Percentiles rank a stretch among this genome's conserved stretches.
Evolutionary conservation across 768 basidiomycete genomes (phyloP).

Genomic region (Russula earlei): DNA sequence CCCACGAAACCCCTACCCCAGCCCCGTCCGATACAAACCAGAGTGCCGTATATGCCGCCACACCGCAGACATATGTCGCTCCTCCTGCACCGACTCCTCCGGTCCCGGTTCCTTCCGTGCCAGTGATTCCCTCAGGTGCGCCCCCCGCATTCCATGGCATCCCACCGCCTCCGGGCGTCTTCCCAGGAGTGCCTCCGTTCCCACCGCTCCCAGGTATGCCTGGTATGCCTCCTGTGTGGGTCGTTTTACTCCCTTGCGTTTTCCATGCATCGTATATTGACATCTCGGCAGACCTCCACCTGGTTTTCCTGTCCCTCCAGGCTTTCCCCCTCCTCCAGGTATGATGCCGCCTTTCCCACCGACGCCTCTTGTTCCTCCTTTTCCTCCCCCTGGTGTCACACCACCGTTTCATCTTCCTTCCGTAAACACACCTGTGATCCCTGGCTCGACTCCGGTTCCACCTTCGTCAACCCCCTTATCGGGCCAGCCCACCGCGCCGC

Average conservation of each 20-base stretch:
- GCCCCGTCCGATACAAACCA: slow-evolving; percentile 33
- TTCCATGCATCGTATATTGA: slow-evolving; percentile 32
- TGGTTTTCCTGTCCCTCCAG: slow-evolving; percentile 28
- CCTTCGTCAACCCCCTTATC: slow-evolving; percentile 21
- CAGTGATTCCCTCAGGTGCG: slow-evolving; percentile 35
- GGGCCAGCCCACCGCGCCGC: slow-evolving; percentile 17
- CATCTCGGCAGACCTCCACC: slow-evolving; percentile 24
- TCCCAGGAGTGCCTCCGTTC: slow-evolving; percentile 29
- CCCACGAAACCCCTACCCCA: slow-evolving; percentile 31
- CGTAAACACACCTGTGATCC: slow-evolving; percentile 24
- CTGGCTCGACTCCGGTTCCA: slow-evolving; percentile 22
- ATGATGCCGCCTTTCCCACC: slow-evolving; percentile 23
- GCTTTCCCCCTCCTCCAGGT: slow-evolving; percentile 25
- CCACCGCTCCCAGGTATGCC: slow-evolving; percentile 29
- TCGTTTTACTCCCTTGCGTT: slow-evolving; percentile 23
- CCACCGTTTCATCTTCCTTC: slow-evolving; percentile 26
- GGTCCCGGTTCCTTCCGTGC: slow-evolving; percentile 27
- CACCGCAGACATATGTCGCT: slow-evolving; percentile 57
- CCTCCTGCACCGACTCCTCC: slow-evolving; percentile 30
- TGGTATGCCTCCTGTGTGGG: slow-evolving; percentile 32
- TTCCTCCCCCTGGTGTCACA: slow-evolving; percentile 24
- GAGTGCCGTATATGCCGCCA: slow-evolving; percentile 64
- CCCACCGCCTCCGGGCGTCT: slow-evolving; percentile 32
- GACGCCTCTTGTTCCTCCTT: slow-evolving; percentile 21
- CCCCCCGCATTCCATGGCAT: slow-evolving; percentile 38